Conservation (phyloP, 108 stramenopile species). For the Skeletonema marinoi region DNA sequence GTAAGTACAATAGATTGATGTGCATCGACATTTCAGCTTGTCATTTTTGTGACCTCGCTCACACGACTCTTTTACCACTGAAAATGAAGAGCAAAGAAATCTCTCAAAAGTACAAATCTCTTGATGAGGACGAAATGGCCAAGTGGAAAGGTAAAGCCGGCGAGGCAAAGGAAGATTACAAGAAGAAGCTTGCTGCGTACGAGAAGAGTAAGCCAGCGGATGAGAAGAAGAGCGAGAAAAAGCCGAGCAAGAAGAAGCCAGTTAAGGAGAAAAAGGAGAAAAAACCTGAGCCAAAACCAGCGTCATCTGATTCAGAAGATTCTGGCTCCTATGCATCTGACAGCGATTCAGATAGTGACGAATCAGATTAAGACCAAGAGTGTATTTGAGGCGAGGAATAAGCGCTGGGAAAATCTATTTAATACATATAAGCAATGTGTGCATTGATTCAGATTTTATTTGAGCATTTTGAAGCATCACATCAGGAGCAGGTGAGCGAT, state of each 20-base stretch:
- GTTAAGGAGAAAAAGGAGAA: conserved; percentile 33
- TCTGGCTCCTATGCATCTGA: background rate
- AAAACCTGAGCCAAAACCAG: conserved; percentile 31
- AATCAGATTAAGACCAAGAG: conserved; percentile 10
- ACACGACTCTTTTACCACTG: background rate
- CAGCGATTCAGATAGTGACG: conserved; percentile 31
- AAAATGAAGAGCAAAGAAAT: conserved; percentile 54
- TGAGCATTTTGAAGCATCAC: no score
- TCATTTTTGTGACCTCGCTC: background rate
- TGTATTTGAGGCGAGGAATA: background rate
- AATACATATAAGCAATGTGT: background rate
- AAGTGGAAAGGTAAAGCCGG: conserved; percentile 68
- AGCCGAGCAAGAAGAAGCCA: conserved; percentile 12
- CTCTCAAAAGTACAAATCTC: conserved; percentile 57
- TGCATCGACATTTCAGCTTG: background rate
- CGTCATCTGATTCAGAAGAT: conserved; percentile 19
- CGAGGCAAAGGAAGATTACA: conserved; percentile 72
- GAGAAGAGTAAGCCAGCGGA: conserved; percentile 23
- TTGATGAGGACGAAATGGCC: conserved; percentile 58
- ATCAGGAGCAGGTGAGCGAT: no score
- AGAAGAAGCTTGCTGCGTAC: conserved; percentile 44
- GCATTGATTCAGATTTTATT: background rate
- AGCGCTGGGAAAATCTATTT: background rate
- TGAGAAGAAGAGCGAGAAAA: conserved; percentile 1
- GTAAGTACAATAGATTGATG: conserved; percentile 42